Evolutionary conservation across 2,329 filamentous ascomycete genomes (phyloP), one percentile per base, ranked within the genome.

Genomic region (Neoarthrinium moseri): DNA sequence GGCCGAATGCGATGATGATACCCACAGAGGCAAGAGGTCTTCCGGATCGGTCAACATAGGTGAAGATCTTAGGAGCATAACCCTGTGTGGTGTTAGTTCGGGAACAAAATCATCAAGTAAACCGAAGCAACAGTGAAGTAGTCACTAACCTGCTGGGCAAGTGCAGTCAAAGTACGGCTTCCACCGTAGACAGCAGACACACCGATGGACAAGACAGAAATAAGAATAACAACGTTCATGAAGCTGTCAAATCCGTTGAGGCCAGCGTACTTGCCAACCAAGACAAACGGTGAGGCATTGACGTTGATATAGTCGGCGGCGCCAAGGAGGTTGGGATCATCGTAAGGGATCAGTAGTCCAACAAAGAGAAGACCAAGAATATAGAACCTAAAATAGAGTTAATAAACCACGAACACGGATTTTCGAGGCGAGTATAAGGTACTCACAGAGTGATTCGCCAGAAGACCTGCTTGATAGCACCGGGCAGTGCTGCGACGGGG

Each of bases 381-480:
- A 51, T 80, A 80, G 52, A 80, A 80, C 3, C 62, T 64, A 33
- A 1, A 3, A 7, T 11, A 2, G 21, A n/a, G 6, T 21, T 12
- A 29, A 57, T 43, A 58, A 50, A 5, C 6, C 6, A 24, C 11
- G 10, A 11, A 12, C 7, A 18, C 5, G 10, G 8, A 6, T 2
- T 30, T n/a, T 3, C n/a, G 26, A 15, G 35, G 12, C n/a, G 10
- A 23, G n/a, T 13, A 26, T 10, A 18, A 7, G n/a, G 5, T 23
- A 52, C 60, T 55, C 51, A 64, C 50, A 79, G 59, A 0, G 72
- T 77, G 49, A 80, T 79, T 53, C 77, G 74, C 75, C 76, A 80
- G 48, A 80, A 80, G 24, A 80, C 88, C 61, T 95, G 90, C 70
- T 94, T 95, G 57, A 92, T 84, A 5, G 91, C 91, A 2, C 82